Evolutionary conservation across 2,329 filamentous ascomycete genomes (phyloP).

Genomic region (Rutstroemia sp.): DNA sequence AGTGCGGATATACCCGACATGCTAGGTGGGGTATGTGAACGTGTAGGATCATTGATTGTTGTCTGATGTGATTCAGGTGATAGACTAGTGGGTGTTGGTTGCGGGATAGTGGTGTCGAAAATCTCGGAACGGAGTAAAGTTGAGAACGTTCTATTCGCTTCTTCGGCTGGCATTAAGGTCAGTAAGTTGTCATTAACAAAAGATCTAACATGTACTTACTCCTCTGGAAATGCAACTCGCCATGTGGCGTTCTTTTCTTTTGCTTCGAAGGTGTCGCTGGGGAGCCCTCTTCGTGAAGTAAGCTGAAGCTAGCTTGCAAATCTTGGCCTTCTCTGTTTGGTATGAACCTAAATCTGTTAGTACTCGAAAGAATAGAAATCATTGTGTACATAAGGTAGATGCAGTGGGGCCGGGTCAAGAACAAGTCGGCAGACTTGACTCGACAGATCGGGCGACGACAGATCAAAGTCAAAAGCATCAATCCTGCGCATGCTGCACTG

Average conservation of each 20-base stretch:
- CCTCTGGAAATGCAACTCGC: slow-evolving; percentile 89
- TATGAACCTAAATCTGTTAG: slow-evolving; percentile 66
- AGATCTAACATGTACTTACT: slow-evolving; percentile 46
- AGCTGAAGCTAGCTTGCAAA: slow-evolving; percentile 83
- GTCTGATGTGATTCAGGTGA: slow-evolving; percentile 54
- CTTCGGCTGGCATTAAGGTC: slow-evolving; percentile 55
- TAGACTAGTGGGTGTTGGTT: slow-evolving; percentile 58
- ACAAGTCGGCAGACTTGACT: no score
- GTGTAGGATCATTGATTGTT: slow-evolving; percentile 56
- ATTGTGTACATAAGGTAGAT: no score
- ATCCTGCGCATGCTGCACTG: no score
- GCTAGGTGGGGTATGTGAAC: slow-evolving; percentile 75
- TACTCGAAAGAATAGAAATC: neutral
- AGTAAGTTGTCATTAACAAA: neutral
- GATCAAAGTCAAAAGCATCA: no score
- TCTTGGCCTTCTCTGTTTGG: slow-evolving; percentile 91
- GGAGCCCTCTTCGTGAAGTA: slow-evolving; percentile 87
- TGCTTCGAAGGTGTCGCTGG: slow-evolving; percentile 83
- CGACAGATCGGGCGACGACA: no score
- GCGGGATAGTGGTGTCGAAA: slow-evolving; percentile 84
- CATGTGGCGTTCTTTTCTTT: slow-evolving; percentile 78
- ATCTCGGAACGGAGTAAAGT: slow-evolving; percentile 82
- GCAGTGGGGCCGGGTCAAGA: no score
- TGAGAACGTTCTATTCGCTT: slow-evolving; percentile 91
- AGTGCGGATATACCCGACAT: slow-evolving; percentile 49